A percentile compares a stretch with the other conserved stretches of the same genome.
Conservation (phyloP, 306 rosid species). For the Malus sieversii region DNA sequence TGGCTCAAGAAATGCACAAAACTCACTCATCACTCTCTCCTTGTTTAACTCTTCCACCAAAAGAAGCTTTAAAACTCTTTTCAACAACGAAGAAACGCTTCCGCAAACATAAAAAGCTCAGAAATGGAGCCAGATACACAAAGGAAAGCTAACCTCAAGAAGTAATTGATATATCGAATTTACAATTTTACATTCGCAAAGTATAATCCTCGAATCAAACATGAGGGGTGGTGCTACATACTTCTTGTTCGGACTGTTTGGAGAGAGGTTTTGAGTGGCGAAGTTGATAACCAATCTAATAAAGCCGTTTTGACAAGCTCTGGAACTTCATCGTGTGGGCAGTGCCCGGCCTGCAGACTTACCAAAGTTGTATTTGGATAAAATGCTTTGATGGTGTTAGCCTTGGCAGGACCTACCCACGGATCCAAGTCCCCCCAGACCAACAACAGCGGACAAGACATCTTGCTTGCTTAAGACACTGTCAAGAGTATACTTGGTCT, state of each 20-base stretch:
- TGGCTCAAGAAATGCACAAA: neutral
- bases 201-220: neutral
- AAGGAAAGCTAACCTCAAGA: neutral
- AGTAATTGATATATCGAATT: neutral
- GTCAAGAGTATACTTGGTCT: constrained; percentile 69
- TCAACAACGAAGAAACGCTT: neutral
- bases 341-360: constrained; percentile 82
- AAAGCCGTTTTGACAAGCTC: constrained; percentile 73
- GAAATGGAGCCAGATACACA: neutral
- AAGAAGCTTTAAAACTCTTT: neutral
- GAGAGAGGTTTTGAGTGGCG: constrained; percentile 38
- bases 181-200: neutral
- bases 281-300: constrained; percentile 60
- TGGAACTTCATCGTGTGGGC: constrained; percentile 88
- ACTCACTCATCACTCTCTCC: neutral
- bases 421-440: neutral
- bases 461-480: constrained; percentile 54
- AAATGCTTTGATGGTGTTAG: constrained; percentile 59
- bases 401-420: constrained; percentile 48
- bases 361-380: constrained; percentile 73
- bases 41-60: neutral
- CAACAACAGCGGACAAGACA: constrained; percentile 74
- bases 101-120: neutral
- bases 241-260: constrained; percentile 32
- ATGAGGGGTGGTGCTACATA: neutral